Evolutionary conservation across 345 rosid species (phyloP), one percentile per base, ranked within the genome.

Genomic region (Linum lewisii): DNA sequence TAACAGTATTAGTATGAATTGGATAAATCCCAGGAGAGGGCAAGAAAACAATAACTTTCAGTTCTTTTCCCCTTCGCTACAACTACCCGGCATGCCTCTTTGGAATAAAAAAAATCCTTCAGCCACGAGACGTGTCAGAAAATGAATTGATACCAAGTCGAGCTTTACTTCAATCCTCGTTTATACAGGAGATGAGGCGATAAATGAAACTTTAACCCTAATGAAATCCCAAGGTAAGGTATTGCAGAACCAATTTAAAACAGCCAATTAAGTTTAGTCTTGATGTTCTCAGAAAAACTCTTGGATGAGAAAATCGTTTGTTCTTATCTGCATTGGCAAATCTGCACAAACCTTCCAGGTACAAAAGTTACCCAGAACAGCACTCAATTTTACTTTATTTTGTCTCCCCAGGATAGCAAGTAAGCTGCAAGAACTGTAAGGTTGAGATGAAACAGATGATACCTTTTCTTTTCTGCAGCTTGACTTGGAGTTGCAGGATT

Each of bases 391-490:
- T 42, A 42, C 47, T 42, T 11, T 16, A 3, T 16, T 42, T 42
- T 14, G 21, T 57, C 21, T 20, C 63, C 21, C 21, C 22, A 38
- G 21, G 24, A 20, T 51, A 51, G 20, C 7, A 49, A 9, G 60
- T 18, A 25, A n/a, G 11, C 7, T n/a, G 2, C 19, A 21, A 21
- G 22, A 3, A 21, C 23, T 36, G 15, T 26, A 34, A 59, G 47
- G 24, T 42, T 23, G 22, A 45, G 47, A 69, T 22, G 22, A 55
- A 36, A 20, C 56, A 42, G 15, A 26, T 45, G 58, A 21, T 78
- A 85, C 96, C 90, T 83, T 75, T 71, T 79, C 44, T 66, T 72
- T 54, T 73, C 76, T 53, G 23, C 54, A 66, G 69, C 70, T 66
- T 59, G 69, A 57, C 73, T 65, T 10, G 25, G 26, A 7, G 20